phyloP scores from a whole-genome alignment of 2,329 filamentous ascomycete species.

The Sporothrix euskadiensis region DNA sequence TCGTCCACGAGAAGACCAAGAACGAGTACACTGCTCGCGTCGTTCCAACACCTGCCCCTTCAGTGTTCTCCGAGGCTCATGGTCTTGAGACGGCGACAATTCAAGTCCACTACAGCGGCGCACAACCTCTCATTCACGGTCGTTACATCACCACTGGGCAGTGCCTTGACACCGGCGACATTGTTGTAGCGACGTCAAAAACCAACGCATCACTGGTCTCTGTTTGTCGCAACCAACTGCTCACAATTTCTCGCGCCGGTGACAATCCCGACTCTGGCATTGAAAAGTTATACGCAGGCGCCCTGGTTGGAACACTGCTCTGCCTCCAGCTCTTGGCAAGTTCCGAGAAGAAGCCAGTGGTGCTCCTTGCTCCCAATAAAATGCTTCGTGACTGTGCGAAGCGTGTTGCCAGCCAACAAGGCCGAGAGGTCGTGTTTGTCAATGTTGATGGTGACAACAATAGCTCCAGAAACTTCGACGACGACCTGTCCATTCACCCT shows the following conservation, averaged over 20 bases:
- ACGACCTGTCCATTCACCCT: constrained; percentile 23
- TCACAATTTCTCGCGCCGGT: neutral
- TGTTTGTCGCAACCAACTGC: constrained; percentile 26
- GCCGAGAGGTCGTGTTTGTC: neutral
- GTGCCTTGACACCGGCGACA: constrained; percentile 34
- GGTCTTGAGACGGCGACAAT: neutral
- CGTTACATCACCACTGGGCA: constrained; percentile 42
- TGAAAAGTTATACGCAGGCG: constrained; percentile 32
- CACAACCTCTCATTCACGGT: constrained; percentile 37
- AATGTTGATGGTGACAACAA: neutral
- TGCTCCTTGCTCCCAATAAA: constrained; percentile 42
- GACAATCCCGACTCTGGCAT: too few species aligned
- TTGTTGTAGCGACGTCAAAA: constrained; percentile 38
- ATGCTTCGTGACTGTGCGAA: constrained; percentile 37
- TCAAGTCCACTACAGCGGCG: constrained; percentile 44
- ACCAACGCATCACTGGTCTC: constrained; percentile 42
- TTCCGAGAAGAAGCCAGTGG: constrained; percentile 29
- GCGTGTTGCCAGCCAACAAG: constrained; percentile 22
- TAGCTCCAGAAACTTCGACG: neutral
- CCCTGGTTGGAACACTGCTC: constrained; percentile 35
- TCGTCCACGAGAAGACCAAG: constrained; percentile 31
- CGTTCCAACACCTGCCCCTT: neutral
- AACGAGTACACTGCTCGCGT: neutral
- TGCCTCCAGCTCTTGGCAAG: constrained; percentile 31
- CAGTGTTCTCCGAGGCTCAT: neutral